These are phyloP conservation scores for Schwanniomyces pseudopolymorphus DNA, from an alignment of 805 yeast genomes.

Conservation along the genomic window DNA sequence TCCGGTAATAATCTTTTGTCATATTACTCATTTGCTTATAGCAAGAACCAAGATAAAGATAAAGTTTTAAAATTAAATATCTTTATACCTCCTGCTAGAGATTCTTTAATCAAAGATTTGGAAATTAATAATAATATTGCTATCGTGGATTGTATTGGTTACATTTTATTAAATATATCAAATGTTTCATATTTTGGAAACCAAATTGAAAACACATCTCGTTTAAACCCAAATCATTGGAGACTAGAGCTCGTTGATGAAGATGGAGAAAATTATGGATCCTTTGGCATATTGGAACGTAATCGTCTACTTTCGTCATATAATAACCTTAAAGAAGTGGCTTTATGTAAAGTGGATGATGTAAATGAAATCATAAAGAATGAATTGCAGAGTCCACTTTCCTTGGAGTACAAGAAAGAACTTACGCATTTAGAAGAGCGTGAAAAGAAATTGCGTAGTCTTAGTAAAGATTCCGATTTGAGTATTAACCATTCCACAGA, in stretches of 20 bases:
- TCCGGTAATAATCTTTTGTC: slow-evolving; percentile 44
- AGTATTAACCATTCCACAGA: not conserved
- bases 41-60: slow-evolving; percentile 18
- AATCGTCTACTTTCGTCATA: slow-evolving; percentile 64
- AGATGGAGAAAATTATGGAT: slow-evolving; percentile 90
- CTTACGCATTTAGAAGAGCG: slow-evolving; percentile 8
- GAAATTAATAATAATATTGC: slow-evolving; percentile 25
- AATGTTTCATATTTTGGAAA: slow-evolving; percentile 18
- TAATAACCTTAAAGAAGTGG: slow-evolving; percentile 76
- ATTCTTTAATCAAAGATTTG: slow-evolving; percentile 23
- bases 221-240: slow-evolving; percentile 66
- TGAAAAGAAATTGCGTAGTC: not conserved
- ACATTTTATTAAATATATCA: slow-evolving; percentile 28
- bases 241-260: slow-evolving; percentile 83
- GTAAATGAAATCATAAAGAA: slow-evolving; percentile 45
- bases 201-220: slow-evolving; percentile 6
- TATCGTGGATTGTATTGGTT: slow-evolving; percentile 43
- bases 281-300: slow-evolving; percentile 84
- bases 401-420: slow-evolving; percentile 37
- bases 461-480: not conserved
- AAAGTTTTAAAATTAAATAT: slow-evolving; percentile 16
- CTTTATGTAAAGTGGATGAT: slow-evolving; percentile 61
- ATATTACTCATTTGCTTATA: slow-evolving; percentile 37
- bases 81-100: slow-evolving; percentile 33
- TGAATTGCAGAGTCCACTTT: slow-evolving; percentile 54